These are phyloP conservation scores for Boechera divaricarpa DNA, from an alignment of 345 rosid genomes.

Conservation along the genomic window DNA sequence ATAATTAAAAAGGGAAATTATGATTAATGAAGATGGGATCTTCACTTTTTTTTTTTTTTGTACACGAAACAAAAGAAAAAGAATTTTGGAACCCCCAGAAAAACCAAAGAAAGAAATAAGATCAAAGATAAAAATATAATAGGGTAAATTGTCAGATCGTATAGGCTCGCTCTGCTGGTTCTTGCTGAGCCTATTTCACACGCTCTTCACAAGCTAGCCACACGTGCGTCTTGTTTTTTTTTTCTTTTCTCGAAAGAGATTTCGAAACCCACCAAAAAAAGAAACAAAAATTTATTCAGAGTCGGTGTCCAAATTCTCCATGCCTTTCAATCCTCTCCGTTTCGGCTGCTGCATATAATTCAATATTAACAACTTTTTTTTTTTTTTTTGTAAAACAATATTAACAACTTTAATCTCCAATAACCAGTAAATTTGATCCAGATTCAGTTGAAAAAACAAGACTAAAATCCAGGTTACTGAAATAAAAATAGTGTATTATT, in stretches of 20 bases:
- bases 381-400: too few species aligned
- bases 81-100: neutral
- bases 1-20: slow-evolving; percentile 6
- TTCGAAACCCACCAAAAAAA: neutral
- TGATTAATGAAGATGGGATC: slow-evolving; percentile 24
- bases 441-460: neutral
- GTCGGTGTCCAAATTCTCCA: slow-evolving; percentile 70
- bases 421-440: slow-evolving; percentile 3
- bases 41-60: slow-evolving; percentile 2
- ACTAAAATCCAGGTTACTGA: neutral
- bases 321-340: slow-evolving; percentile 70
- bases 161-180: slow-evolving; percentile 19
- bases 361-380: neutral
- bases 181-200: slow-evolving; percentile 16
- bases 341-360: slow-evolving; percentile 51
- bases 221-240: slow-evolving; percentile 28
- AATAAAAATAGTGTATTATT: neutral
- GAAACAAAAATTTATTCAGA: slow-evolving; percentile 47
- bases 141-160: slow-evolving; percentile 12
- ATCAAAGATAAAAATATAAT: neutral
- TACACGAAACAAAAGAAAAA: slow-evolving; percentile 30
- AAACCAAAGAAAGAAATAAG: neutral
- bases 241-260: slow-evolving; percentile 1
- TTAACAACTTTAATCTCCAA: neutral
- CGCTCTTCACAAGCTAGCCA: slow-evolving; percentile 36